phyloP scores from a whole-genome alignment of 73 alveolate species.

The Breviolum minutum region DNA sequence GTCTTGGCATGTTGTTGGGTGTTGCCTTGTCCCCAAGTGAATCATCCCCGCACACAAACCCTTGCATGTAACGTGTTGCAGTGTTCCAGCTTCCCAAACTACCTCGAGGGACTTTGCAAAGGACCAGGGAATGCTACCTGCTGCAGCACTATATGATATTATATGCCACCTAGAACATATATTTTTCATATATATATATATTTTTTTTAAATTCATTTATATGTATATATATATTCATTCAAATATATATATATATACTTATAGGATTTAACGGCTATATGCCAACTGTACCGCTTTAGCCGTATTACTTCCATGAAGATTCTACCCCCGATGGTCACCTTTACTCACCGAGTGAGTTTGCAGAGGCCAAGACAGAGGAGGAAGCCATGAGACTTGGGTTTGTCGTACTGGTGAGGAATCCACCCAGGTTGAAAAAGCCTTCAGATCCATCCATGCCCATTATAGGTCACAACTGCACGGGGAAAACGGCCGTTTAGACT shows the following conservation, averaged over 20 bases:
- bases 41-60: too few species aligned
- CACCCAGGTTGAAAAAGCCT: neutral
- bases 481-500: too few species aligned
- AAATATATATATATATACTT: neutral
- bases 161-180: neutral
- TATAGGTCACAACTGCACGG: too few species aligned
- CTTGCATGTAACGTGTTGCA: too few species aligned
- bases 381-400: constrained; percentile 8
- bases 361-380: constrained; percentile 33
- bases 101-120: too few species aligned
- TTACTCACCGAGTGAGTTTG: too few species aligned
- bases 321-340: neutral
- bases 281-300: neutral
- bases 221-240: neutral
- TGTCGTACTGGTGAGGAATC: neutral
- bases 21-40: too few species aligned
- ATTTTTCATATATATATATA: neutral
- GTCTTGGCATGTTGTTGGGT: neutral
- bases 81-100: too few species aligned
- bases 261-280: neutral
- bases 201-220: neutral
- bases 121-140: too few species aligned
- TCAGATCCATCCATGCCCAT: neutral
- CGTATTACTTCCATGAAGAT: neutral
- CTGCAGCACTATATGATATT: too few species aligned